Conservation (phyloP, 2,329 filamentous ascomycete genomes). For the Parastagonospora avenae region DNA sequence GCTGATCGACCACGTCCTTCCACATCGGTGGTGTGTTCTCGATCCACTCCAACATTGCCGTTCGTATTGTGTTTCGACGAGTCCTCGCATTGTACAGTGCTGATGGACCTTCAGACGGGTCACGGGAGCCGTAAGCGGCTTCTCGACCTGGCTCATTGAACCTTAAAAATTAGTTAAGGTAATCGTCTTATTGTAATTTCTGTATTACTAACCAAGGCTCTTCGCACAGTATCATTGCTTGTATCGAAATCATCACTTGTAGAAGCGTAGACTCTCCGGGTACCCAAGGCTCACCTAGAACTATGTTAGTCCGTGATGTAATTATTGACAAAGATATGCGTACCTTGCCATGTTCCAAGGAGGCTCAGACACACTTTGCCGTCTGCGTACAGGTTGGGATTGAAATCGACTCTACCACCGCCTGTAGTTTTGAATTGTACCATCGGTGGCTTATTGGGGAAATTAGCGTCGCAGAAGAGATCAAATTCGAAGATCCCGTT, state of each 20-base stretch:
- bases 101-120: constrained; percentile 6
- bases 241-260: constrained; percentile 61
- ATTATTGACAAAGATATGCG: background rate
- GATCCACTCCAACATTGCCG: constrained; percentile 44
- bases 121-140: constrained; percentile 7
- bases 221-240: constrained; percentile 62
- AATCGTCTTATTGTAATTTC: no score
- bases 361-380: constrained; percentile 48
- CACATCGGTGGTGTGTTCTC: constrained; percentile 23
- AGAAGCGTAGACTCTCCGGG: constrained; percentile 55
- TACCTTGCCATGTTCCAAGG: constrained; percentile 47
- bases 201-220: no score
- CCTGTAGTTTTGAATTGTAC: constrained; percentile 56
- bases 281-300: constrained; percentile 50
- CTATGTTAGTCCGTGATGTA: background rate
- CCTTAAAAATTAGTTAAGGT: no score
- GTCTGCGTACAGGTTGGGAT: constrained; percentile 58
- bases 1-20: constrained; percentile 28
- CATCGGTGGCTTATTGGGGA: constrained; percentile 51
- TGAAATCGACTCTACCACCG: constrained; percentile 49
- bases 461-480: constrained; percentile 51
- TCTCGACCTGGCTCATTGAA: constrained; percentile 59
- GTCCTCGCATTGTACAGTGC: constrained; percentile 34
- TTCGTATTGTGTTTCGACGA: constrained; percentile 32
- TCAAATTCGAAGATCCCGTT: constrained; percentile 63